phyloP scores from a whole-genome alignment of 805 yeast species.

The Suhomyces vadensis region DNA sequence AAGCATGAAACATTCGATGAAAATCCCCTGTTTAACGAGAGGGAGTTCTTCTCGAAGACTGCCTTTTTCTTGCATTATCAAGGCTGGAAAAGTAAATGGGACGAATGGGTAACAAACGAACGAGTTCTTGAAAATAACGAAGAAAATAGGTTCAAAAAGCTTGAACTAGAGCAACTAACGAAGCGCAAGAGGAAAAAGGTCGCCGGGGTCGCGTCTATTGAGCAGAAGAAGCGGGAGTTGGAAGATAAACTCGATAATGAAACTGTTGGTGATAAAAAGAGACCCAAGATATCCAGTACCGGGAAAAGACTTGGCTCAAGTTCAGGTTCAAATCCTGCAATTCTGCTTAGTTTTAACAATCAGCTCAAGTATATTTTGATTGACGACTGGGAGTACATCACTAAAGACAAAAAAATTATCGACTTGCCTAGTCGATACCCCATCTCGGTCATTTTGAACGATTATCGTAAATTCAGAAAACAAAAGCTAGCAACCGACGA shows the following conservation, averaged over 20 bases:
- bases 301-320: conserved; percentile 2
- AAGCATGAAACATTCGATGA: conserved; percentile 35
- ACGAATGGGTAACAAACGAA: conserved; percentile 84
- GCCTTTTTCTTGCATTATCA: conserved; percentile 80
- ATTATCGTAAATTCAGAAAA: conserved; percentile 43
- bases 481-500: conserved; percentile 14
- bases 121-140: conserved; percentile 68
- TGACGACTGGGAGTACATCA: conserved; percentile 91
- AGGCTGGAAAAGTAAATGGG: conserved; percentile 97
- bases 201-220: conserved; percentile 13
- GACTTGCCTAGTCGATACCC: conserved; percentile 60
- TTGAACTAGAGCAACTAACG: conserved; percentile 48
- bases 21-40: conserved; percentile 25
- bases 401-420: conserved; percentile 74
- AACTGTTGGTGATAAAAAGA: neutral
- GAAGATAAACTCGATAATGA: conserved; percentile 1
- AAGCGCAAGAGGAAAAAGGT: conserved; percentile 19
- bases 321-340: conserved; percentile 41
- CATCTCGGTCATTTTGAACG: conserved; percentile 53
- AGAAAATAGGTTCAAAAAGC: conserved; percentile 65
- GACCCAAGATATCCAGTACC: neutral
- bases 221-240: conserved; percentile 4
- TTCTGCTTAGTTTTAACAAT: conserved; percentile 68
- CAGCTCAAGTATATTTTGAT: conserved; percentile 70
- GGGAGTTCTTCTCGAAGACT: conserved; percentile 27